These are phyloP conservation scores for Vishniacozyma victoriae DNA, from an alignment of 768 basidiomycete genomes.

Conservation along the genomic window DNA sequence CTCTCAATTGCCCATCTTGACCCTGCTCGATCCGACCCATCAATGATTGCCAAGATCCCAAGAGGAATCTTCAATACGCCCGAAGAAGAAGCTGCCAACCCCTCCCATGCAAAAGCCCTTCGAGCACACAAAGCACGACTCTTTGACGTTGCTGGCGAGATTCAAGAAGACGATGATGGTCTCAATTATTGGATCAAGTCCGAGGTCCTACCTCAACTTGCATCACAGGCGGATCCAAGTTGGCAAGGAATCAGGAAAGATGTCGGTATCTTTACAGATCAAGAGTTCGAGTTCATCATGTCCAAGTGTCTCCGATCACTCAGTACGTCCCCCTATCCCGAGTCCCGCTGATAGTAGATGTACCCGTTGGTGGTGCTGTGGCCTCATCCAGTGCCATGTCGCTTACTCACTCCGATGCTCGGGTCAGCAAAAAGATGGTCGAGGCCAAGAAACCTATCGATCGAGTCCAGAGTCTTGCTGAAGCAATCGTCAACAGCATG, in stretches of 20 bases:
- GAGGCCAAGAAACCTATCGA: slow-evolving; percentile 51
- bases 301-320: slow-evolving; percentile 66
- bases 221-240: slow-evolving; percentile 19
- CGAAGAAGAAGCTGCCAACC: slow-evolving; percentile 31
- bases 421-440: slow-evolving; percentile 67
- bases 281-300: slow-evolving; percentile 81
- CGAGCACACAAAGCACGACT: slow-evolving; percentile 28
- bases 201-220: slow-evolving; percentile 16
- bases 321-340: slow-evolving; percentile 20
- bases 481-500: slow-evolving; percentile 86
- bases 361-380: slow-evolving; percentile 46
- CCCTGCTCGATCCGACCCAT: slow-evolving; percentile 69
- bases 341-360: slow-evolving; percentile 17
- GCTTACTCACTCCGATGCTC: slow-evolving; percentile 54
- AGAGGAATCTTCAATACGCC: slow-evolving; percentile 28
- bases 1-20: slow-evolving; percentile 75
- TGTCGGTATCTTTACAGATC: slow-evolving; percentile 75
- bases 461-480: slow-evolving; percentile 62
- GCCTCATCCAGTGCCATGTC: slow-evolving; percentile 39
- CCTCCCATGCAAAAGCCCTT: slow-evolving; percentile 7
- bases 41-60: slow-evolving; percentile 54
- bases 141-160: slow-evolving; percentile 28
- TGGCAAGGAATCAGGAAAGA: slow-evolving; percentile 45
- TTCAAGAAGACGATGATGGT: slow-evolving; percentile 35
- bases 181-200: slow-evolving; percentile 32